Base-by-base conservation (phyloP, 225 moss, liverwort and hornwort species). In the Physcomitrium patens region DNA sequence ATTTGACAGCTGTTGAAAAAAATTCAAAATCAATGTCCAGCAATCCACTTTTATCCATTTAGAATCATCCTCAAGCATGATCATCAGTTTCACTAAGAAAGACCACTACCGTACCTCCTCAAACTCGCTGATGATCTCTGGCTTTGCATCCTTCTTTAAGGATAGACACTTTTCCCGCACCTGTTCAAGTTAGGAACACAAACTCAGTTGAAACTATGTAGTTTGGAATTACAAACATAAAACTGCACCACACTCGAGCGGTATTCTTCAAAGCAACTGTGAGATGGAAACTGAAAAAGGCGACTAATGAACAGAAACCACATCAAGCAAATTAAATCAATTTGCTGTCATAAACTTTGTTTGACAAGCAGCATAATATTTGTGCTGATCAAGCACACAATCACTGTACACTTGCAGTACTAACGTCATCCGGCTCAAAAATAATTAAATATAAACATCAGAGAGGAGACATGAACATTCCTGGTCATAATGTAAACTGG, bases 401-500 rank as follows among this genome's bases (percentile, higher is more conserved):
- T 66, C 17, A 65, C 2, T 19, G 60, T 19, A 51, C n/a, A 41
- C 70, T 60, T 16, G 48, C 58, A 60, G 53, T 55, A 42, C 13
- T 23, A 11, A 71, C 3, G 19, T 67, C 65, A 55, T 61, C 47
- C 26, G 66, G 62, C 67, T 77, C 65, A 70, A 52, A 74, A 63
- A 24, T 41, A 54, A 76, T 28, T 71, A 19, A 15, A 72, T 45
- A 81, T 54, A 42, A 56, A 53, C 31, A 73, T 3, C 24, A 47
- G 53, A 80, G 57, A 78, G 41, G 67, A 66, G 37, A 73, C 14
- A 54, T 44, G 56, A 26, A 44, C 62, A 37, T 71, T 86, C 89
- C 82, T 96, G 96, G 63, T 94, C 96, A 75, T 94, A 96, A 51
- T 91, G 92, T 72, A 86, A 60, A 81, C 96, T 96, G 62, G 94